Evolutionary conservation across 1,284 basidiomycete genomes (phyloP), one percentile per base, ranked within the genome.

Genomic region (Boletus austroedulis): DNA sequence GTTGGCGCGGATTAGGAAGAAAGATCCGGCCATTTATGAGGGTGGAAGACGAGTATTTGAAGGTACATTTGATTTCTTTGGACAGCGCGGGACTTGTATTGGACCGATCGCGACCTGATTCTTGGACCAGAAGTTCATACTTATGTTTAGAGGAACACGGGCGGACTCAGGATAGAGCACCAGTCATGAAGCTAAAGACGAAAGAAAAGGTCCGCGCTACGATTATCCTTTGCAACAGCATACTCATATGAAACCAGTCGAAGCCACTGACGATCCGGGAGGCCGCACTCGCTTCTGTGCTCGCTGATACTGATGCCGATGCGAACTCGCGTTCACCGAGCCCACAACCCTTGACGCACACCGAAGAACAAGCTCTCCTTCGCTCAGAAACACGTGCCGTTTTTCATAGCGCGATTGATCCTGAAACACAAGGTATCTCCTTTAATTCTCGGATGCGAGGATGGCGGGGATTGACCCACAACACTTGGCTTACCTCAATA

Each of bases 21-120:
- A 85, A 65, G 94, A 98, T 71, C 92, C 93, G 0, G 83, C 80
- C 2, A 92, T 96, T 45, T 96, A 96, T 65, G 82, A 95, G 64
- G 72, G 77, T 1, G 78, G 74, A 5, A 86, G 86, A 64, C 80
- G 82, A 58, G 85, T 97, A 0, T 92, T 95, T 65, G 83, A 89
- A 72, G 88, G 92, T 87, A 66, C 61, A 81, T 62, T 48, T 21
- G 3, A 69, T 59, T 43, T 26, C 23, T 47, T 10, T 6, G 2
- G 26, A 15, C 7, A 24, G 15, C 5, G 11, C 12, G n/a, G 5
- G 19, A 36, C 12, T 19, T 23, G 46, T 21, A 28, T 47, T 32
- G 23, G 38, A 21, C 43, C 28, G 6, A 32, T 29, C 21, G 19
- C 12, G 11, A 1, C 36, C 31, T 57, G 14, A 24, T 9, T 7